Evolutionary conservation across 192 early-diverging fungal genomes (phyloP), one percentile per base, ranked within the genome.

Genomic region (Backusella australiensis): DNA sequence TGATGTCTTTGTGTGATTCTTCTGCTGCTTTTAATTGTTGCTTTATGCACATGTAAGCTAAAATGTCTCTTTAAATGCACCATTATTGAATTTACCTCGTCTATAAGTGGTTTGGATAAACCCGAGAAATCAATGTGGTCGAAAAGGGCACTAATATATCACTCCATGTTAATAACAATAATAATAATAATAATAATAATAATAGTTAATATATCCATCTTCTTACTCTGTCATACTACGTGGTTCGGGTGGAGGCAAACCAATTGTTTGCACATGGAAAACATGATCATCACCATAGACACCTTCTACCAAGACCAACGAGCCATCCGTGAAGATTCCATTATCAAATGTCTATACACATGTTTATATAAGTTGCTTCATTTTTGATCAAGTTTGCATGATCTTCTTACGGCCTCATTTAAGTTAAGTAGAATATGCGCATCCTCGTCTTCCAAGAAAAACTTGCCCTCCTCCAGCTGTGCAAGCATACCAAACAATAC

Each of bases 401-500:
- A 49, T 19, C 29, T 23, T 75, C 76, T 72, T 84, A 90, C 90
- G 79, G 87, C 84, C 11, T 78, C 72, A 23, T 82, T 72, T 52
- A 96, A 78, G 68, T 94, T 90, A 32, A 98, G 83, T 81, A 94
- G 90, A 53, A 98, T 91, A 35, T 88, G 86, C 6, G 86, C 89
- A 46, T 93, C 92, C 39, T 88, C 86, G 80, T 98, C 96, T 85
- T 98, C 96, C 34, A 98, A 82, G 84, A 89, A 92, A 67, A 92
- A 85, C 67, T 90, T 93, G 3, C 94, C 94, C 74, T 94, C 93
- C 56, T 92, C 86, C 46, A 94, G 85, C 80, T 90, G 89, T 26
- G 95, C 89, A 39, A 98, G 84, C 95, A 98, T 95, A 3, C 96
- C 96, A 81, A 96, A 91, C 46, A 96, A 81, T 29, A 96, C 67